Conservation (phyloP, 345 rosid genomes). For the Eucalyptus curtisii region DNA sequence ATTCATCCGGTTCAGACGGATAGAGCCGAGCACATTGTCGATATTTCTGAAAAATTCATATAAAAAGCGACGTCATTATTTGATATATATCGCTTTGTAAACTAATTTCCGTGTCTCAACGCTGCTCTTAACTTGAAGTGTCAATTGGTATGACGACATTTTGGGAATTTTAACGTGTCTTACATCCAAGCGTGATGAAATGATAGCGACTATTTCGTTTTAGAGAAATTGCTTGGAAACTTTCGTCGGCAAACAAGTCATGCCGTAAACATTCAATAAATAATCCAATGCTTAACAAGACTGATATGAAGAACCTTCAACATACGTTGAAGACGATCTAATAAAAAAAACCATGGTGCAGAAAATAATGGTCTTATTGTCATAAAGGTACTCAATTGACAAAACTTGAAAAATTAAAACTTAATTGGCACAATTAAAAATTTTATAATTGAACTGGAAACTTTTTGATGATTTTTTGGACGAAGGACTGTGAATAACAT, state of each 20-base stretch:
- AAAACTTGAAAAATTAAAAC: no score
- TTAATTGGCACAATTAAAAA: no score
- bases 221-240: no score
- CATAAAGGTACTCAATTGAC: background rate
- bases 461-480: no score
- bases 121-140: background rate
- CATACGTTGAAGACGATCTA: background rate
- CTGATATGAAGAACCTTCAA: background rate
- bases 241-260: no score
- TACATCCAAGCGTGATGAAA: background rate
- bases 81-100: background rate
- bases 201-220: background rate
- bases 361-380: background rate
- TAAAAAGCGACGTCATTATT: background rate
- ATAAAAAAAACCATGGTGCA: background rate
- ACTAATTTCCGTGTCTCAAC: background rate
- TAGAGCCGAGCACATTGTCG: background rate
- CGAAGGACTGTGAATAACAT: background rate
- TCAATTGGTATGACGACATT: background rate
- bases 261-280: background rate
- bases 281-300: background rate
- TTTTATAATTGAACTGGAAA: no score
- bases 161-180: background rate
- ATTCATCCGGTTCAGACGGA: background rate
- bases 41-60: background rate